These are phyloP conservation scores for Penicillium turbatum DNA, from an alignment of 495 filamentous ascomycete species.

Conservation along the genomic window DNA sequence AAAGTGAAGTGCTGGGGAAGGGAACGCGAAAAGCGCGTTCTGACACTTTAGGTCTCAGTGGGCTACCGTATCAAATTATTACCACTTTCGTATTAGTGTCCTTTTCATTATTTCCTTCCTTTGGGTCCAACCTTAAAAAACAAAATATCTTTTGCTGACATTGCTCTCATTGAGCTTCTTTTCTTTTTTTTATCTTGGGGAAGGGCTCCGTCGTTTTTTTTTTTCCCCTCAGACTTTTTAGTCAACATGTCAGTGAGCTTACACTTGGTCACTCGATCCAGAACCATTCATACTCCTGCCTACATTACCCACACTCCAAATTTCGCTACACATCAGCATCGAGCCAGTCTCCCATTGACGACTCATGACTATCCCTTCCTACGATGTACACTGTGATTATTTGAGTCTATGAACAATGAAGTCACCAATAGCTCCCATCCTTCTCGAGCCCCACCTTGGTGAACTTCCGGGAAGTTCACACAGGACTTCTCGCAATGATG, in stretches of 20 bases:
- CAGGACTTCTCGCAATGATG: slow-evolving; percentile 56
- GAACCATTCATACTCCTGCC: not conserved
- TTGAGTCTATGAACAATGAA: slow-evolving; percentile 1
- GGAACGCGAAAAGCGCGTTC: slow-evolving; percentile 34
- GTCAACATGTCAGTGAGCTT: not conserved
- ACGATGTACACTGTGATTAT: not conserved
- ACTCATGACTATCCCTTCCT: not conserved
- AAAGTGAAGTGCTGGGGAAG: slow-evolving; percentile 11
- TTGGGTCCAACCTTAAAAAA: not conserved
- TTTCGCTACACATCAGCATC: not conserved
- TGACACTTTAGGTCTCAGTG: slow-evolving; percentile 7
- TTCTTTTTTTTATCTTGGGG: not conserved
- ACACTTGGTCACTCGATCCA: not conserved
- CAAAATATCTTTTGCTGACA: not conserved
- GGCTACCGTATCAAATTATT: slow-evolving; percentile 24
- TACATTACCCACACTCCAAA: not conserved
- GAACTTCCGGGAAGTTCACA: slow-evolving; percentile 18
- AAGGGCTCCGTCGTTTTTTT: not conserved
- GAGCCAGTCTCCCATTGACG: not conserved
- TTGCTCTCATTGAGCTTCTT: not conserved
- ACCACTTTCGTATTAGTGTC: slow-evolving; percentile 20
- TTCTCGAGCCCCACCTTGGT: slow-evolving; percentile 18
- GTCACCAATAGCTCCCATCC: slow-evolving; percentile 17
- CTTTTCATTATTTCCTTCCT: not conserved
- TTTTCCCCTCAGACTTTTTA: not conserved